phyloP scores from a whole-genome alignment of 2,329 filamentous ascomycete species.

The Colletotrichum phormii region DNA sequence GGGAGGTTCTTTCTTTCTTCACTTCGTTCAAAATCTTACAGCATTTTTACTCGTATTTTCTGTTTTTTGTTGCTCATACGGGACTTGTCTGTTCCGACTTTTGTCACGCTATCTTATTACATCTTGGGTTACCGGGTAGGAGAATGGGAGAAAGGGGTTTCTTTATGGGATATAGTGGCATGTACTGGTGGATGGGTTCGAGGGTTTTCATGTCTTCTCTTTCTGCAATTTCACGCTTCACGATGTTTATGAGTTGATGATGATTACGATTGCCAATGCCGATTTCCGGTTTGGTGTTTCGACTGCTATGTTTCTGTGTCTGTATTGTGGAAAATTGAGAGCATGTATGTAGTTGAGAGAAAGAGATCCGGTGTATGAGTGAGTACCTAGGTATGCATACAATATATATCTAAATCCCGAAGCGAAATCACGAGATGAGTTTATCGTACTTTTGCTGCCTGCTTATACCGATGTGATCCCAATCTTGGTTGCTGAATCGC shows the following conservation, averaged over 20 bases:
- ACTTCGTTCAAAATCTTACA: not conserved
- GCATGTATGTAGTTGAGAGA: not conserved
- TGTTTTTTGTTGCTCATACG: not conserved
- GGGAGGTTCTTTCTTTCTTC: not conserved
- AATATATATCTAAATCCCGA: not conserved
- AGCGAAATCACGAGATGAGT: not conserved
- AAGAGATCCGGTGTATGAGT: not conserved
- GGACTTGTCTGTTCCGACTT: not conserved
- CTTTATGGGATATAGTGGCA: no score
- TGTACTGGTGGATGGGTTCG: not conserved
- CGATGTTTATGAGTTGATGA: slow-evolving; percentile 9
- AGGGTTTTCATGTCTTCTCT: not conserved
- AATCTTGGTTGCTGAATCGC: not conserved
- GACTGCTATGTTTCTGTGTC: not conserved
- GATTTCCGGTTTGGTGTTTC: not conserved
- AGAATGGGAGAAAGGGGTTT: not conserved
- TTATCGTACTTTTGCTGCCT: not conserved
- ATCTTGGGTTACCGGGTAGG: not conserved
- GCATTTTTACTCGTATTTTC: slow-evolving; percentile 6
- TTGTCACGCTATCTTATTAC: not conserved
- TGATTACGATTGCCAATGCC: not conserved
- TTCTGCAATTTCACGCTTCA: not conserved
- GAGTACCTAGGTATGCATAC: not conserved
- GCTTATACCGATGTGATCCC: not conserved
- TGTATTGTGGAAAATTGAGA: not conserved